Percentiles rank a stretch among this genome's conserved stretches.
phyloP scores from a whole-genome alignment of 129 eudicot genomes.

The Arctium lappa region DNA sequence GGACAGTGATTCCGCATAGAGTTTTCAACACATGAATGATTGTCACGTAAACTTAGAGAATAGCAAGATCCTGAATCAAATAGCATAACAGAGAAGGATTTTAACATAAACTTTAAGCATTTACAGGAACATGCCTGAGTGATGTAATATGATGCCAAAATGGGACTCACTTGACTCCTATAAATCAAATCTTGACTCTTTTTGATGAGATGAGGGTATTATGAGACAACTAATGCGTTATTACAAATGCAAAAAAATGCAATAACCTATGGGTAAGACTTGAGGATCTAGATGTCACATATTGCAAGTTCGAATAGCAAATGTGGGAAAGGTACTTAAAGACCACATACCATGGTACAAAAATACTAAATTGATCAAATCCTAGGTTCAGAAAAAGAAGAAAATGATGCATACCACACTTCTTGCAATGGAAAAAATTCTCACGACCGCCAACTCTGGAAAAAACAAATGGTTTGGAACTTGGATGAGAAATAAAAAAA shows the following conservation, averaged over 20 bases:
- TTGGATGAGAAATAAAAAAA: background rate
- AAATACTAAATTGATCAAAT: background rate
- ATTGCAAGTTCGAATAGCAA: background rate
- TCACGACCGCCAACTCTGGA: slow-evolving; percentile 86
- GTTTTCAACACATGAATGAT: slow-evolving; percentile 88
- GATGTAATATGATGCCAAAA: background rate
- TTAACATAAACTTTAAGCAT: background rate
- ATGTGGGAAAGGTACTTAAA: background rate
- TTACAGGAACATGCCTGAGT: background rate
- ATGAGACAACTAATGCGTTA: background rate
- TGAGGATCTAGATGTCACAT: background rate
- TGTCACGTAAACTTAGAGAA: slow-evolving; percentile 60
- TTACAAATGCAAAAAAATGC: background rate
- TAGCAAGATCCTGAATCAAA: slow-evolving; percentile 74
- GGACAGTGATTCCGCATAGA: slow-evolving; percentile 99
- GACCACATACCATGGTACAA: background rate
- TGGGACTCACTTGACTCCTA: background rate
- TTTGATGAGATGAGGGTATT: too few relatives aligned
- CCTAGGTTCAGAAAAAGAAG: background rate
- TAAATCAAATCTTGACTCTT: too few relatives aligned
- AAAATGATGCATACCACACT: slow-evolving; percentile 63
- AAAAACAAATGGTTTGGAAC: background rate
- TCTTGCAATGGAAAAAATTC: slow-evolving; percentile 85
- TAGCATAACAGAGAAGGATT: slow-evolving; percentile 2
- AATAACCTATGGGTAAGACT: background rate